A percentile compares a stretch with the other conserved stretches of the same genome.
These are phyloP conservation scores for Fusarium bulbicola DNA, from an alignment of 2,329 filamentous ascomycete genomes.

Conservation along the genomic window DNA sequence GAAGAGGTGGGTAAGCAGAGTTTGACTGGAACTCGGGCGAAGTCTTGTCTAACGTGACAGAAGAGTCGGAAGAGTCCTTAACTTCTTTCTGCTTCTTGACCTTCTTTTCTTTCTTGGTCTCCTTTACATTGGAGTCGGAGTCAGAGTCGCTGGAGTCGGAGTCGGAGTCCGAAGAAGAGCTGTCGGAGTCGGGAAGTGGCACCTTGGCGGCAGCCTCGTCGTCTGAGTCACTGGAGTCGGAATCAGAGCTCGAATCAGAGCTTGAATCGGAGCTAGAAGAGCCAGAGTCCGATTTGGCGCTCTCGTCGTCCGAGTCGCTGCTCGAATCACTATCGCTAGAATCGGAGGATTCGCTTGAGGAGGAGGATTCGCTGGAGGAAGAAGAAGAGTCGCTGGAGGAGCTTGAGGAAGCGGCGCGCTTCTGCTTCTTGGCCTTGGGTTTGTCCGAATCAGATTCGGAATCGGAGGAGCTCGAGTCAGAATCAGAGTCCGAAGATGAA, in stretches of 20 bases:
- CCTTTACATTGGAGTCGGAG: constrained; percentile 42
- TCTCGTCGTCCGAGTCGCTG: constrained; percentile 47
- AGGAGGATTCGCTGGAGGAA: constrained; percentile 29
- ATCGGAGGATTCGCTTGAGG: constrained; percentile 43
- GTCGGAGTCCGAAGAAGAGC: constrained; percentile 45
- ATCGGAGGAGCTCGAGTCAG: constrained; percentile 23
- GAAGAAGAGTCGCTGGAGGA: constrained; percentile 15
- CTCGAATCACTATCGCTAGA: constrained; percentile 42
- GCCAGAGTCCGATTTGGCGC: constrained; percentile 48
- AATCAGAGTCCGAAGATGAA: constrained; percentile 51
- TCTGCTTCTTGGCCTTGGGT: constrained; percentile 63
- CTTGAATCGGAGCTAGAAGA: constrained; percentile 45
- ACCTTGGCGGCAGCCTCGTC: constrained; percentile 51
- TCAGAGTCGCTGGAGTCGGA: constrained; percentile 49
- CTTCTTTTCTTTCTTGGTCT: constrained; percentile 39
- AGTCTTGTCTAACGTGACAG: constrained; percentile 61
- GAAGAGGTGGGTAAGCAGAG: constrained; percentile 58
- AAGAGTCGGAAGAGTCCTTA: constrained; percentile 53
- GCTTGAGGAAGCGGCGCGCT: constrained; percentile 43
- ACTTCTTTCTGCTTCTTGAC: constrained; percentile 24
- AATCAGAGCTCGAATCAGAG: constrained; percentile 45
- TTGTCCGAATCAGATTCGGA: constrained; percentile 50
- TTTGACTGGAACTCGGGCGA: constrained; percentile 53
- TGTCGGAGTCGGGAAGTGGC: constrained; percentile 55
- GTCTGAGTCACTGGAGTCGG: constrained; percentile 49